Conservation (phyloP, 2,329 filamentous ascomycete genomes). For the Neurospora crassa region DNA sequence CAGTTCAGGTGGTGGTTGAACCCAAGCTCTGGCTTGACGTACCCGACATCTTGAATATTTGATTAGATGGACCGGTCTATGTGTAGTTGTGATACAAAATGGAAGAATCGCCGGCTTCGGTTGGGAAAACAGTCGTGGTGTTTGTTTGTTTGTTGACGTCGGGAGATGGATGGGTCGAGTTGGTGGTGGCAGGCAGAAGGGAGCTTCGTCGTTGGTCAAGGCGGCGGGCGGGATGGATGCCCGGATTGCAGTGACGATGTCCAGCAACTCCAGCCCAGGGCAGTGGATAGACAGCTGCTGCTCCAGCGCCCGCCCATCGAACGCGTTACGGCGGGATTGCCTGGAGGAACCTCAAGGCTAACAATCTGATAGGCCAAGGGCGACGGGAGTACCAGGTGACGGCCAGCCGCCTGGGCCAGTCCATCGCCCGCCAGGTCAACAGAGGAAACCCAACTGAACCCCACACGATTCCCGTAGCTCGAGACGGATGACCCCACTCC, state of each 20-base stretch:
- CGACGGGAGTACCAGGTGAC: background rate
- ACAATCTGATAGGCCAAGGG: background rate
- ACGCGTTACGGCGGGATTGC: conserved; percentile 29
- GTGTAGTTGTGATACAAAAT: background rate
- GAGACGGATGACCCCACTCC: background rate
- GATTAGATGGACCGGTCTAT: background rate
- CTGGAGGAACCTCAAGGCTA: conserved; percentile 22
- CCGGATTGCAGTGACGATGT: conserved; percentile 4
- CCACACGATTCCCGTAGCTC: background rate
- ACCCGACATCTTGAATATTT: conserved; percentile 19
- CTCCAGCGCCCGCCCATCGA: conserved; percentile 10
- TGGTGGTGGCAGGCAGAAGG: conserved; percentile 14
- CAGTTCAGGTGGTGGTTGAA: background rate
- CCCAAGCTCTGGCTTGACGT: conserved; percentile 6
- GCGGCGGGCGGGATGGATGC: conserved; percentile 5
- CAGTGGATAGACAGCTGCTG: background rate
- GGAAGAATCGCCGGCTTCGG: background rate
- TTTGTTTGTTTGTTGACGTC: background rate
- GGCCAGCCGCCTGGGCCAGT: background rate
- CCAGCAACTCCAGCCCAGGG: background rate
- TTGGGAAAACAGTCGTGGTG: conserved; percentile 1
- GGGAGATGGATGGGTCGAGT: conserved; percentile 5
- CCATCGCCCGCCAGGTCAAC: background rate
- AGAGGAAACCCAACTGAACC: background rate
- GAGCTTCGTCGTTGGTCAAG: conserved; percentile 20